Conservation (phyloP, 2,329 filamentous ascomycete genomes). For the Fusarium domesticum region DNA sequence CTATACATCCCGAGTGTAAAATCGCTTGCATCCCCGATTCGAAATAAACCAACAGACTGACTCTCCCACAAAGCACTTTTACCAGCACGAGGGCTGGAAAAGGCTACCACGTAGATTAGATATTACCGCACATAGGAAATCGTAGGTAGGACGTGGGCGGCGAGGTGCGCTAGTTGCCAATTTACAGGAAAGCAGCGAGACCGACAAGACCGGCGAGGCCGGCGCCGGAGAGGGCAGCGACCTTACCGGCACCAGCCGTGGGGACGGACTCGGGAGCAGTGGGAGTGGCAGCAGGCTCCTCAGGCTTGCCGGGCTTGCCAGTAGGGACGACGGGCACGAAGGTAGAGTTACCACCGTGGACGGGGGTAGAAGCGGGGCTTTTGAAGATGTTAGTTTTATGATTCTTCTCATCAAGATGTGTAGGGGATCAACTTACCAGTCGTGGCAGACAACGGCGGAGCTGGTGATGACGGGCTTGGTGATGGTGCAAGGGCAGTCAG, state of each 20-base stretch:
- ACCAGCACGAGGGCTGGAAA: conserved; percentile 40
- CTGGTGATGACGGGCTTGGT: conserved; percentile 56
- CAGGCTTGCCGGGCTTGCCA: conserved; percentile 11
- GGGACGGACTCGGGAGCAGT: conserved; percentile 38
- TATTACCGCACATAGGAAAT: conserved; percentile 42
- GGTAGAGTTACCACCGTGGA: conserved; percentile 37
- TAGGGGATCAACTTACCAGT: conserved; percentile 43
- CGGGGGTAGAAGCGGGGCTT: conserved; percentile 30
- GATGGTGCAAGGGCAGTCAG: conserved; percentile 69
- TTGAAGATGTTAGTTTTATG: conserved; percentile 16
- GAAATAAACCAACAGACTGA: conserved; percentile 30
- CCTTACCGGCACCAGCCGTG: conserved; percentile 56
- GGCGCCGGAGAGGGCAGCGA: conserved; percentile 54
- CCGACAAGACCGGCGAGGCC: conserved; percentile 59
- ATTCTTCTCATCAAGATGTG: conserved; percentile 7
- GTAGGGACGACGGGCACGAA: conserved; percentile 21
- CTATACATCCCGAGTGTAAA: conserved; percentile 33
- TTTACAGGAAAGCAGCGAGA: conserved; percentile 59
- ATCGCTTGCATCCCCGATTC: conserved; percentile 22
- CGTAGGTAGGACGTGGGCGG: conserved; percentile 39
- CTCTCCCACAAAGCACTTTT: conserved; percentile 29
- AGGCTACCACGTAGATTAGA: conserved; percentile 37
- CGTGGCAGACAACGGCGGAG: conserved; percentile 51
- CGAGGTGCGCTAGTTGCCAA: conserved; percentile 36
- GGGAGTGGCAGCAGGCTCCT: conserved; percentile 26